Conservation (phyloP, 1,284 basidiomycete species). For the Vanrija pseudolonga region DNA sequence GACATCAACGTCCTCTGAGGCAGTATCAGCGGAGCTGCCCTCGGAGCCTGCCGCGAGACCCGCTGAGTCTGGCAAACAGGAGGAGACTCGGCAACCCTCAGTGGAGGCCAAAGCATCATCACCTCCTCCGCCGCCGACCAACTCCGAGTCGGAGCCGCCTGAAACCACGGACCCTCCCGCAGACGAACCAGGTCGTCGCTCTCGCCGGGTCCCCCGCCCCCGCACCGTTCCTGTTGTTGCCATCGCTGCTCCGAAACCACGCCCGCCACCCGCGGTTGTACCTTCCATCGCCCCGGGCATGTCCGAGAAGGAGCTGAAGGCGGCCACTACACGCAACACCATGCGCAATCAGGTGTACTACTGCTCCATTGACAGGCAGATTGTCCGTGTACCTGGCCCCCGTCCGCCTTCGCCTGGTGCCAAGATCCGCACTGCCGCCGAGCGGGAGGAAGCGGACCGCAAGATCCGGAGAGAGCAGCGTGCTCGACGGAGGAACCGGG, state of each 20-base stretch:
- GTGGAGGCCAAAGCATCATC: too few relatives aligned
- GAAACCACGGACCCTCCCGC: neutral
- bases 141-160: neutral
- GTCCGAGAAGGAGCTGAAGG: slow-evolving; percentile 43
- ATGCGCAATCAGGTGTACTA: slow-evolving; percentile 43
- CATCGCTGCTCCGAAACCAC: slow-evolving; percentile 2
- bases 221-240: slow-evolving; percentile 12
- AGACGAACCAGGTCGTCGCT: neutral
- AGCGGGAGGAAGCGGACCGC: slow-evolving; percentile 68
- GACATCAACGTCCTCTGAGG: too few relatives aligned
- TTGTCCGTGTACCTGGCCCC: slow-evolving; percentile 65
- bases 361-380: slow-evolving; percentile 48
- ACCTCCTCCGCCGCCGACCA: too few relatives aligned
- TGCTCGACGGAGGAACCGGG: slow-evolving; percentile 61
- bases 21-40: too few relatives aligned
- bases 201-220: neutral
- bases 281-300: slow-evolving; percentile 26
- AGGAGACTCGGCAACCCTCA: too few relatives aligned
- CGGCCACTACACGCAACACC: slow-evolving; percentile 41
- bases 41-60: too few relatives aligned
- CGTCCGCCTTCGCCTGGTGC: slow-evolving; percentile 74
- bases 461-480: slow-evolving; percentile 60
- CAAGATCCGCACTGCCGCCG: slow-evolving; percentile 66
- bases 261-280: neutral
- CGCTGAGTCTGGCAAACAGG: too few relatives aligned